Percentiles rank a stretch among this genome's conserved stretches.
Conservation (phyloP, 345 rosid species). For the Citrus maxima region DNA sequence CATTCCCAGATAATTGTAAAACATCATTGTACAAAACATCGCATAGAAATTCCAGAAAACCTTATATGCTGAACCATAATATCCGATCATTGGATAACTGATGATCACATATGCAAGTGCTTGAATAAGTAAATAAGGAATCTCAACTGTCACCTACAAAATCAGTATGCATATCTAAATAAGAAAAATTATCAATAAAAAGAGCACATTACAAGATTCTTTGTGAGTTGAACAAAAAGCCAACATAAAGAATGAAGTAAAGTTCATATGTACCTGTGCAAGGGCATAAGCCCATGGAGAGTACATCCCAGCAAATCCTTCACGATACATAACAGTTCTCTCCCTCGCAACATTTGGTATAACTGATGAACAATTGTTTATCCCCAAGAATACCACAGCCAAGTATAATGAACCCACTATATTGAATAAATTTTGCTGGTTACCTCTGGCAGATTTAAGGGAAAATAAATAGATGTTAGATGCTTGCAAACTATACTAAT, state of each 20-base stretch:
- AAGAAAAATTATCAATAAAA: not conserved
- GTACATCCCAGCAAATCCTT: slow-evolving; percentile 86
- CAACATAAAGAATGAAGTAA: no score
- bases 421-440: slow-evolving; percentile 64
- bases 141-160: slow-evolving; percentile 60
- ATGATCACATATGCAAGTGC: slow-evolving; percentile 35
- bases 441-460: slow-evolving; percentile 32
- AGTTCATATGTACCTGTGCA: slow-evolving; percentile 43
- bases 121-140: slow-evolving; percentile 57
- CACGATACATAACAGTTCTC: slow-evolving; percentile 64
- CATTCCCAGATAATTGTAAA: slow-evolving; percentile 67
- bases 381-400: slow-evolving; percentile 52
- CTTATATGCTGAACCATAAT: slow-evolving; percentile 46
- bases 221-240: no score
- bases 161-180: not conserved
- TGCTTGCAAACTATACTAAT: no score
- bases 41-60: slow-evolving; percentile 61
- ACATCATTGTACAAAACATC: slow-evolving; percentile 50
- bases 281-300: slow-evolving; percentile 65
- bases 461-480: not conserved
- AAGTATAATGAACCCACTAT: slow-evolving; percentile 51
- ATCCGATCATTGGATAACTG: slow-evolving; percentile 74
- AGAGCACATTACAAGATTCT: no score
- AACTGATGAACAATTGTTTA: slow-evolving; percentile 62
- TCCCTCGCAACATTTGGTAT: slow-evolving; percentile 54